Evolutionary conservation across 2,329 filamentous ascomycete genomes (phyloP), one percentile per base, ranked within the genome.

Genomic region (Leptographium lundbergii): DNA sequence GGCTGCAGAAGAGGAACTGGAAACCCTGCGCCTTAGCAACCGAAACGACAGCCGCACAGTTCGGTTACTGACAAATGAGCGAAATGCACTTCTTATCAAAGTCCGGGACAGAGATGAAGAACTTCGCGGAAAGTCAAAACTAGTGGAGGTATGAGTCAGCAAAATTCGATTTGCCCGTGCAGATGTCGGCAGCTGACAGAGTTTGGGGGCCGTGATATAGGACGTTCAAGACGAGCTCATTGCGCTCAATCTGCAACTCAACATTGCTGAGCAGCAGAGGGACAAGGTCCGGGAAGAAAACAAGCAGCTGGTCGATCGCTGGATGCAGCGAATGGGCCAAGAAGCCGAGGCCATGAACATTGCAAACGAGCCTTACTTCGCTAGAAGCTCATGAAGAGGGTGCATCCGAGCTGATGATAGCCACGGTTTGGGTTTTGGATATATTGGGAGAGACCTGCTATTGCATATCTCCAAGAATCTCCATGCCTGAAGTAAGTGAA

Each of bases 151-250:
- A 66, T 59, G 63, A n/a, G 50, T 11, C 47, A 6, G 32, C 7
- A 9, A 39, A 14, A 9, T 39, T 4, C 25, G 45, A n/a, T 4
- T 32, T 19, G 3, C 3, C 6, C 6, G 14, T 24, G n/a, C 4
- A 19, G 29, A 10, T n/a, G 9, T 24, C 32, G 11, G 29, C 19
- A 54, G 11, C 25, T 36, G 17, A 54, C 24, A 17, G 4, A 5
- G 4, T 14, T 14, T 25, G n/a, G 5, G 10, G 9, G 22, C n/a
- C 14, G 34, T 19, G 11, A 6, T 27, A 45, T 32, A 65, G 81
- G 82, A 92, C 67, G 86, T 96, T 57, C 92, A 97, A 73, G 91
- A 96, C 72, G 94, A 99, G 71, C 86, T 96, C 72, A 85, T 95
- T 56, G 86, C 89, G 1, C 74, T 96, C 54, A 91, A 91, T 65